Percentiles rank a stretch among this genome's conserved stretches.
Evolutionary conservation across 148 eudicot species (phyloP).

Genomic region (Simmondsia chinensis): DNA sequence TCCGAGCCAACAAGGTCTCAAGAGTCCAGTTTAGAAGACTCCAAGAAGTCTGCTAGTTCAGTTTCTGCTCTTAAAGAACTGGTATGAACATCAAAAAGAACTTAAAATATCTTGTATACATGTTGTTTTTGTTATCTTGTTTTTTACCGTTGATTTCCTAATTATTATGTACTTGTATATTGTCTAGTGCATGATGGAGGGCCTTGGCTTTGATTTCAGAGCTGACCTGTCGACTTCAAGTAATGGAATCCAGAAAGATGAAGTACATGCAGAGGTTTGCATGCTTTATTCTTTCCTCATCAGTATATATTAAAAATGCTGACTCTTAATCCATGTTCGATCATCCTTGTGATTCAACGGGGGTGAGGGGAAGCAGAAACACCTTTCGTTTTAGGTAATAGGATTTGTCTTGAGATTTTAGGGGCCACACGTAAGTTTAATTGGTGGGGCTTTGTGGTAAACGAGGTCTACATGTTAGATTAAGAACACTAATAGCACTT

Average conservation of each 20-base stretch:
- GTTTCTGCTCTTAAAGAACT: constrained; percentile 63
- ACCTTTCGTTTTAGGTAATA: no score
- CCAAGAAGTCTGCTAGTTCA: constrained; percentile 43
- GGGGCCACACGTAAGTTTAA: no score
- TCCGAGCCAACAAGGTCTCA: constrained; percentile 35
- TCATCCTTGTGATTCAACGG: no score
- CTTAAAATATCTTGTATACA: neutral
- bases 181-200: constrained; percentile 69
- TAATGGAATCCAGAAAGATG: constrained; percentile 39
- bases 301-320: no score
- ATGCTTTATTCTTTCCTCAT: no score
- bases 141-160: constrained; percentile 5
- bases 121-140: neutral
- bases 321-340: no score
- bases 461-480: no score
- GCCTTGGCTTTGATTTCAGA: constrained; percentile 60
- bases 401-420: no score
- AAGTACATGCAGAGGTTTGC: constrained; percentile 84
- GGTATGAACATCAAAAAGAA: constrained; percentile 23
- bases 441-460: no score
- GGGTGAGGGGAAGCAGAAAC: no score
- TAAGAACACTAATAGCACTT: no score
- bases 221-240: constrained; percentile 51
- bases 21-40: constrained; percentile 38
- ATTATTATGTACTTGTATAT: constrained; percentile 5